Percentiles rank a stretch among this genome's conserved stretches.
phyloP scores from a whole-genome alignment of 345 rosid species.

The Brassica napus region Da-Ae NC_063434.1:2724001-2724500 shows the following conservation, averaged over 20 bases:
- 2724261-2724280: background rate
- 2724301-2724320: conserved; percentile 47
- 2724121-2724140: conserved; percentile 65
- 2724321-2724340: conserved; percentile 77
- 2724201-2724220: conserved; percentile 57
- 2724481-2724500: background rate
- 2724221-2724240: conserved; percentile 37
- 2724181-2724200: conserved; percentile 47
- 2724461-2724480: background rate
- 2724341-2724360: conserved; percentile 75
- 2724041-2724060: background rate
- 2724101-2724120: conserved; percentile 78
- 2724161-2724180: conserved; percentile 62
- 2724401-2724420: conserved; percentile 74
- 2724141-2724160: conserved; percentile 64
- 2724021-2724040: background rate
- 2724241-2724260: conserved; percentile 20
- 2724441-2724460: conserved; percentile 4
- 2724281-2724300: background rate
- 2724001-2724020: conserved; percentile 19
- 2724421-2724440: conserved; percentile 19
- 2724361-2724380: conserved; percentile 93
- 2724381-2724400: conserved; percentile 59
- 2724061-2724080: background rate
- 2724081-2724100: conserved; percentile 44